Evolutionary conservation across 345 rosid species (phyloP).

Genomic region (Ricinus communis): DNA sequence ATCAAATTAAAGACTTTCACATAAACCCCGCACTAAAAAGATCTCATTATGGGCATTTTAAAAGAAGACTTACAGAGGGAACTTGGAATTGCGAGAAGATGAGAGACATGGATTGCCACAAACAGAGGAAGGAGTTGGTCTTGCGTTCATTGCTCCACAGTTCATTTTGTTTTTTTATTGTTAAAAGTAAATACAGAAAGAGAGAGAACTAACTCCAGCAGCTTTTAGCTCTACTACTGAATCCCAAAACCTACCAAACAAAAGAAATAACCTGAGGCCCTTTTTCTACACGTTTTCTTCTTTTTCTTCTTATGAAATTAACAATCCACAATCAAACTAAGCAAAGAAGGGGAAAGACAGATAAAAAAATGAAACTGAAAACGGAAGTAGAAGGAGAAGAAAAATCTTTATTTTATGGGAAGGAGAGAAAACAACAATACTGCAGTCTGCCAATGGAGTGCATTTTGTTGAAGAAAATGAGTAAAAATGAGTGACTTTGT

Average conservation of each 20-base stretch:
- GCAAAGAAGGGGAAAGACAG: no score
- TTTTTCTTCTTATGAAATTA: neutral
- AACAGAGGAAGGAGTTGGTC: constrained; percentile 23
- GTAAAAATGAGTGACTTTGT: constrained; percentile 6
- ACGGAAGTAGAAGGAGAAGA: neutral
- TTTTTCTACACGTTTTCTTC: neutral
- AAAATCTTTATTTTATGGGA: neutral
- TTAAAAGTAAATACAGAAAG: neutral
- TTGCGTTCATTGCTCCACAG: constrained; percentile 27
- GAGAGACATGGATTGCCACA: constrained; percentile 13
- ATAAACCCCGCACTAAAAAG: neutral
- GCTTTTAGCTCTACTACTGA: neutral
- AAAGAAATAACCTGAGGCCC: neutral
- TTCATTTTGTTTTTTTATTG: constrained; percentile 2
- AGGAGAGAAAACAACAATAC: neutral
- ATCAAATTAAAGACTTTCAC: neutral
- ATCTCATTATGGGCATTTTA: neutral
- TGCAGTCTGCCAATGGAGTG: neutral
- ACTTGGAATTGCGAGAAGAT: constrained; percentile 23
- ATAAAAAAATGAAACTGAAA: neutral
- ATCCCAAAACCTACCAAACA: neutral
- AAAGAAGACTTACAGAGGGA: constrained; percentile 8
- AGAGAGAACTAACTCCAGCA: no score
- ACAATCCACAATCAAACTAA: neutral
- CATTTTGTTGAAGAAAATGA: neutral